Conservation (phyloP, 164 flowering plant genomes). For the Macadamia tetraphylla region DNA sequence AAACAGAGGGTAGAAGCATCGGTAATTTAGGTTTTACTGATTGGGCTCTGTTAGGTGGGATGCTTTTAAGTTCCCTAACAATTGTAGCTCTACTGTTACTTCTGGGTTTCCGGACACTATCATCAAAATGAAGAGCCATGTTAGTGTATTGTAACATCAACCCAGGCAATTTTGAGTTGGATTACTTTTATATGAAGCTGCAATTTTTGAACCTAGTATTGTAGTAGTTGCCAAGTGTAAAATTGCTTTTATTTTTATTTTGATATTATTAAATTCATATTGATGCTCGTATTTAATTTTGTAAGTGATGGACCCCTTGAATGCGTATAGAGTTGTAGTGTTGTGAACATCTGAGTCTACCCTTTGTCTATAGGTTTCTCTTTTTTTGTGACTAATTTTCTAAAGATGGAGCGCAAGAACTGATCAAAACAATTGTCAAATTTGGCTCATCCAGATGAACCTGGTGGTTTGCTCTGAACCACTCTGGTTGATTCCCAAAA, state of each 20-base stretch:
- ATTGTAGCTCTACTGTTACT: constrained; percentile 32
- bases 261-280: not conserved
- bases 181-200: not conserved
- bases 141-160: not conserved
- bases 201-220: not conserved
- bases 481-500: too few relatives aligned
- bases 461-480: too few relatives aligned
- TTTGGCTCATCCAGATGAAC: too few relatives aligned
- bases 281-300: not conserved
- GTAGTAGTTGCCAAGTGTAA: not conserved
- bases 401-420: too few relatives aligned
- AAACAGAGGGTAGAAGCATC: constrained; percentile 2
- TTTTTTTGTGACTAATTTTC: too few relatives aligned
- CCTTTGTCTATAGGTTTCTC: too few relatives aligned
- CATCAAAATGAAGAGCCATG: not conserved
- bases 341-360: not conserved
- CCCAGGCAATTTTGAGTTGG: not conserved
- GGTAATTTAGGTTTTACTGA: constrained; percentile 35
- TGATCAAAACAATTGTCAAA: too few relatives aligned
- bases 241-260: not conserved
- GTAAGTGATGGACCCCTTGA: not conserved
- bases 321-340: not conserved
- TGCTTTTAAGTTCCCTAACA: constrained; percentile 43
- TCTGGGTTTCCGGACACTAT: constrained; percentile 6
- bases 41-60: constrained; percentile 53